Percentiles rank a stretch among this genome's conserved stretches.
Evolutionary conservation across 2,329 filamentous ascomycete species (phyloP).

Genomic region (Nemania serpens): DNA sequence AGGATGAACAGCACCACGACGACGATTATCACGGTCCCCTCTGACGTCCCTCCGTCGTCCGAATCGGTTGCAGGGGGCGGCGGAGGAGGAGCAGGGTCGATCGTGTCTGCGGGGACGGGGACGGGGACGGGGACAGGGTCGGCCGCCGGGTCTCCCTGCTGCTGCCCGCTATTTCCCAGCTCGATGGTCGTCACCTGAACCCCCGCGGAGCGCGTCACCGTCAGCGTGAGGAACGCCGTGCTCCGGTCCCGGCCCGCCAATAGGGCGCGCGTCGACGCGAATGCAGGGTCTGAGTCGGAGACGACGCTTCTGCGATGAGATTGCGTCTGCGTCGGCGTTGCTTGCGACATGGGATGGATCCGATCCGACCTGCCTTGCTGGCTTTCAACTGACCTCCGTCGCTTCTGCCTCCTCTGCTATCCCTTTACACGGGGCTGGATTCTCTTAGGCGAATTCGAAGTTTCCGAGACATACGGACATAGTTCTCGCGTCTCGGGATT

Average conservation of each 20-base stretch:
- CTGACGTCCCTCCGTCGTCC: neutral
- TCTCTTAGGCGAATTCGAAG: too few relatives aligned
- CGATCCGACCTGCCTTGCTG: too few relatives aligned
- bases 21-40: conserved; percentile 20
- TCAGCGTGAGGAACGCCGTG: conserved; percentile 13
- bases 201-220: conserved; percentile 10
- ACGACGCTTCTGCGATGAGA: neutral
- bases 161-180: conserved; percentile 16
- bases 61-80: neutral
- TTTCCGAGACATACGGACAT: too few relatives aligned
- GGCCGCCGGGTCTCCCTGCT: too few relatives aligned
- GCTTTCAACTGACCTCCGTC: too few relatives aligned
- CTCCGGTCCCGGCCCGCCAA: neutral
- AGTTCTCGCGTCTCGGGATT: too few relatives aligned
- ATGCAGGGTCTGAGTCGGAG: neutral
- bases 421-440: too few relatives aligned
- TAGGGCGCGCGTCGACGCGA: neutral
- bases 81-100: neutral
- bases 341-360: conserved; percentile 1
- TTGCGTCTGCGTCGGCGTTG: neutral
- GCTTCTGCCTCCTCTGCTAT: too few relatives aligned
- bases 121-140: neutral
- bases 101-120: neutral
- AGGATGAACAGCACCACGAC: conserved; percentile 26
- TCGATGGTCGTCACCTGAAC: conserved; percentile 16